phyloP scores from a whole-genome alignment of 148 eudicot genomes.

The Chenopodium album region DNA sequence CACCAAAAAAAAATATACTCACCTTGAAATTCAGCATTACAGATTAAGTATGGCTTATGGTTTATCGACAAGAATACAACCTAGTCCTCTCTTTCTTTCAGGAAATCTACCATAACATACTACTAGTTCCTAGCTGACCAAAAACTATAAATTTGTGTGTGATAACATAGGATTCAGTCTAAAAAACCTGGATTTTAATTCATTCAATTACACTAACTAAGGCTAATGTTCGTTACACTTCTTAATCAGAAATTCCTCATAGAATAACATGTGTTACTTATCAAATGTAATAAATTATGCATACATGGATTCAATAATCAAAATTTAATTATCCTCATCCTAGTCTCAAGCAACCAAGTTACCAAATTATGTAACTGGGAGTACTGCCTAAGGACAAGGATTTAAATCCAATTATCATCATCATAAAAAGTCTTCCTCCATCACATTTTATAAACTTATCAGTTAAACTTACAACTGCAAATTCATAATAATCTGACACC shows the following conservation, averaged over 20 bases:
- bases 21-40: not conserved
- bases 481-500: not conserved
- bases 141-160: not conserved
- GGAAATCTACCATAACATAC: not conserved
- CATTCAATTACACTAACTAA: not conserved
- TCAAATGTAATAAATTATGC: not conserved
- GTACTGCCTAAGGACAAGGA: not conserved
- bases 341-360: not conserved
- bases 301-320: not conserved
- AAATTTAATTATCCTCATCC: not conserved
- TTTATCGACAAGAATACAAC: not conserved
- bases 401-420: not conserved
- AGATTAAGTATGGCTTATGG: not conserved
- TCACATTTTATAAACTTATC: not conserved
- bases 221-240: not conserved
- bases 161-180: not conserved
- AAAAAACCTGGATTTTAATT: not conserved
- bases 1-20: not conserved
- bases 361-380: not conserved
- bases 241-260: not conserved
- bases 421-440: not conserved
- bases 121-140: not conserved
- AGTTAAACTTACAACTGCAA: not conserved
- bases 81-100: not conserved
- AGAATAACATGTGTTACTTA: not conserved